These are phyloP conservation scores for Lanmaoa rubissima DNA, from an alignment of 768 basidiomycete genomes.

Conservation along the genomic window DNA sequence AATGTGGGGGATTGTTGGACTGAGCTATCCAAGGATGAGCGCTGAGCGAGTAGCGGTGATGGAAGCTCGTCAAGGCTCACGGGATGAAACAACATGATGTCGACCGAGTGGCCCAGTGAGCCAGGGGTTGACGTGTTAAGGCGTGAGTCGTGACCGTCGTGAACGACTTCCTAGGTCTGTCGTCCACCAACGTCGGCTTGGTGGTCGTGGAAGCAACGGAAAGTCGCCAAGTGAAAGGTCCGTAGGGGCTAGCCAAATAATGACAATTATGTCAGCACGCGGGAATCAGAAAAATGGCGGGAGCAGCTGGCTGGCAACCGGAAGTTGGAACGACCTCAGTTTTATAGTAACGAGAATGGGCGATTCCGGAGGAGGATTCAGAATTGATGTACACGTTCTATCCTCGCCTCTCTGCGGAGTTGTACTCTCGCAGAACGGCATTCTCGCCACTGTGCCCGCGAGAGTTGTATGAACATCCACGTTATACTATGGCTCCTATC, in stretches of 20 bases:
- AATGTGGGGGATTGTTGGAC: conserved; percentile 68
- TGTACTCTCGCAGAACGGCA: conserved; percentile 1
- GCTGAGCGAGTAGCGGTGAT: conserved; percentile 1
- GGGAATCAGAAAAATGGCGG: too few relatives aligned
- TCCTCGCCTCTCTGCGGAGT: conserved; percentile 19
- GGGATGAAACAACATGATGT: conserved; percentile 50
- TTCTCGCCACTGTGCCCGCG: background rate
- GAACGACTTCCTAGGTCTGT: background rate
- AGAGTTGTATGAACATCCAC: background rate
- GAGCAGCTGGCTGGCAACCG: background rate
- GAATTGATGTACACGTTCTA: conserved; percentile 6
- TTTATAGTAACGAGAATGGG: conserved; percentile 8
- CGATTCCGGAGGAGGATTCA: background rate
- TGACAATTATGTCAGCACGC: conserved; percentile 20
- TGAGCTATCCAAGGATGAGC: conserved; percentile 24
- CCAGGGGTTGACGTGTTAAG: background rate
- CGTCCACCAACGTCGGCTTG: conserved; percentile 1
- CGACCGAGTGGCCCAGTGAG: conserved; percentile 2
- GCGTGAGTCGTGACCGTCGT: conserved; percentile 4
- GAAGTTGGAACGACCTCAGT: background rate
- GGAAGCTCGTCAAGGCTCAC: conserved; percentile 32
- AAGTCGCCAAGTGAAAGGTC: background rate
- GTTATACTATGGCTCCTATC: background rate
- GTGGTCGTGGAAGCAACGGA: background rate
- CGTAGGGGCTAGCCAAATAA: conserved; percentile 9